Percentiles rank a stretch among this genome's conserved stretches.
phyloP scores from a whole-genome alignment of 192 early-diverging fungal species.

The Backusella westeae region DNA sequence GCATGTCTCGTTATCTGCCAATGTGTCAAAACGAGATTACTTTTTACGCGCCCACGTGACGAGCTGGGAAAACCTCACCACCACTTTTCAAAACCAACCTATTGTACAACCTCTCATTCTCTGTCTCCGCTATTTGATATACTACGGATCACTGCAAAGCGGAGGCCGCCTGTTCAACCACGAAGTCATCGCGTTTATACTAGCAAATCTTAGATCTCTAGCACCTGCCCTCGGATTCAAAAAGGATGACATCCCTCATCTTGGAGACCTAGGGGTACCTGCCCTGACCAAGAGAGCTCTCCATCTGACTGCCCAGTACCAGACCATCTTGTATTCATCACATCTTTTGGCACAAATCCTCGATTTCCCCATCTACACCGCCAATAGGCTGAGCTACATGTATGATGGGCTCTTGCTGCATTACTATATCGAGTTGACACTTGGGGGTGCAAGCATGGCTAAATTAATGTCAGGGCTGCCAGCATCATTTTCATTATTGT shows the following conservation, averaged over 20 bases:
- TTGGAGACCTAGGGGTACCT: background rate
- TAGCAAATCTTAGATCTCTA: constrained; percentile 30
- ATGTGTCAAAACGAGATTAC: background rate
- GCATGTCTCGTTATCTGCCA: constrained; percentile 11
- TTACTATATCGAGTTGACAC: constrained; percentile 1
- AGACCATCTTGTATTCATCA: constrained; percentile 36
- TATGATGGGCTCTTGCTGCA: constrained; percentile 25
- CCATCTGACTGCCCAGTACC: constrained; percentile 45
- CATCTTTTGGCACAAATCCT: constrained; percentile 39
- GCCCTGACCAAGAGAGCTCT: constrained; percentile 39
- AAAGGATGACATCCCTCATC: background rate
- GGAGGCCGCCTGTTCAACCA: constrained; percentile 26
- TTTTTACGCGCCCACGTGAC: background rate
- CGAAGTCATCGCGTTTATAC: constrained; percentile 47
- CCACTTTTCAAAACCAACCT: constrained; percentile 16
- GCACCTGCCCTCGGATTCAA: constrained; percentile 14
- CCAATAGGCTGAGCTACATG: background rate
- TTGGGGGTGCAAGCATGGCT: constrained; percentile 2
- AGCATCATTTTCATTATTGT: background rate
- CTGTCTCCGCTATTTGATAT: constrained; percentile 44
- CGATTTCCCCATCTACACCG: constrained; percentile 21
- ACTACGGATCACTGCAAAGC: constrained; percentile 17
- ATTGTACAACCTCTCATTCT: constrained; percentile 29
- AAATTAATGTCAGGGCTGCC: constrained; percentile 1
- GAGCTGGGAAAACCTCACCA: background rate